These are phyloP conservation scores for Pythium apleroticum DNA, from an alignment of 352 stramenopile species.

Conservation along the genomic window DNA sequence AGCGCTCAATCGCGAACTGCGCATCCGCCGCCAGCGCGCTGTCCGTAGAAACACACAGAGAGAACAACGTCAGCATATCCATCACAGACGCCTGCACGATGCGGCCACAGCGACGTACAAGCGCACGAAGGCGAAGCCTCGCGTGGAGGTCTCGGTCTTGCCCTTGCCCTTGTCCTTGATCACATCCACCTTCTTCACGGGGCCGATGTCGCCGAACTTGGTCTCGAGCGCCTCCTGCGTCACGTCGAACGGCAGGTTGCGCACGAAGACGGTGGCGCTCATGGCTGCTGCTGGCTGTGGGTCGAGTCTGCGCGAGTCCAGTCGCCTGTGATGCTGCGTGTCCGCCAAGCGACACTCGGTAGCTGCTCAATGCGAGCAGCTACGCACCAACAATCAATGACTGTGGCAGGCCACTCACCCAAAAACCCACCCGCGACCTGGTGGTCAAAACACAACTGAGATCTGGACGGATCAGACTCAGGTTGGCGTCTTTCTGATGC, in stretches of 20 bases:
- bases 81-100: background rate
- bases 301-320: background rate
- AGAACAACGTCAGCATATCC: background rate
- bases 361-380: constrained; percentile 12
- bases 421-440: constrained; percentile 25
- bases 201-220: constrained; percentile 78
- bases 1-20: constrained; percentile 64
- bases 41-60: constrained; percentile 5
- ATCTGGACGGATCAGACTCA: constrained; percentile 1
- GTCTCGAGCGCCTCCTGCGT: constrained; percentile 85
- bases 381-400: constrained; percentile 26
- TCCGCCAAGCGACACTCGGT: constrained; percentile 18
- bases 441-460: constrained; percentile 19
- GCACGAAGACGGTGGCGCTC: constrained; percentile 76
- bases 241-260: constrained; percentile 84
- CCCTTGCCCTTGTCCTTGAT: constrained; percentile 89
- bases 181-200: constrained; percentile 85
- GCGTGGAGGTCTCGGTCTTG: constrained; percentile 78
- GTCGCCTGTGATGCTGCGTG: background rate
- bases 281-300: constrained; percentile 17
- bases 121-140: constrained; percentile 84
- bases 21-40: constrained; percentile 78
- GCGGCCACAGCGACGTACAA: constrained; percentile 66
- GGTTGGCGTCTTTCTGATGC: background rate
- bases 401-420: constrained; percentile 8